These are phyloP conservation scores for Trichoderma sp. DNA, from an alignment of 2,329 filamentous ascomycete species.

Conservation along the genomic window DNA sequence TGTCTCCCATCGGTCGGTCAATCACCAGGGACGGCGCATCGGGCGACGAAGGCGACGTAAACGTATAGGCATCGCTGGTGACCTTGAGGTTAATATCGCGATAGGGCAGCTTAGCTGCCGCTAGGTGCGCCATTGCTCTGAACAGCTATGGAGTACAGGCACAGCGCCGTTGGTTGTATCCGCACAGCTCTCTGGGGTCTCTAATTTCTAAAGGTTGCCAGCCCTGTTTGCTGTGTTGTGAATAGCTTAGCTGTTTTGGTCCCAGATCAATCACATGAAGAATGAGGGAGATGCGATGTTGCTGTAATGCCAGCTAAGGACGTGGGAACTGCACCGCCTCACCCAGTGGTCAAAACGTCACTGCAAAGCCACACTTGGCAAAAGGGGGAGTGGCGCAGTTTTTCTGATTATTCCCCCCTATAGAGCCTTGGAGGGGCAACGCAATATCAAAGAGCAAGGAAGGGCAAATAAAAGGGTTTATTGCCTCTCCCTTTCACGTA, in stretches of 20 bases:
- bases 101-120: conserved; percentile 63
- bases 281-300: conserved; percentile 8
- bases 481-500: conserved; percentile 2
- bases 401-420: neutral
- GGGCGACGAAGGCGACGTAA: conserved; percentile 92
- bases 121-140: conserved; percentile 42
- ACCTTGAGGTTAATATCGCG: conserved; percentile 97
- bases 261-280: conserved; percentile 22
- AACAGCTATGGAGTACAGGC: neutral
- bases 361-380: conserved; percentile 21
- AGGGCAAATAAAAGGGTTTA: neutral
- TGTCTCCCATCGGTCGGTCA: conserved; percentile 88
- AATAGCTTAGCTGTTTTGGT: conserved; percentile 7
- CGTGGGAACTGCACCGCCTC: conserved; percentile 22
- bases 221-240: neutral
- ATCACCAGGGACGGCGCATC: conserved; percentile 84
- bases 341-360: conserved; percentile 20
- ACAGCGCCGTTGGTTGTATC: neutral
- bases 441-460: neutral
- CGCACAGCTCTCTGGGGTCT: neutral
- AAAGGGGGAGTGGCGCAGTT: conserved; percentile 23
- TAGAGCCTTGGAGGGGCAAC: conserved; percentile 6
- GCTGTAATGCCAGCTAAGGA: conserved; percentile 22
- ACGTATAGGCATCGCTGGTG: conserved; percentile 89
- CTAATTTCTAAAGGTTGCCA: neutral